Base-by-base conservation (phyloP, 192 early-diverging fungal genomes). In the Coemansia aciculifera region DNA sequence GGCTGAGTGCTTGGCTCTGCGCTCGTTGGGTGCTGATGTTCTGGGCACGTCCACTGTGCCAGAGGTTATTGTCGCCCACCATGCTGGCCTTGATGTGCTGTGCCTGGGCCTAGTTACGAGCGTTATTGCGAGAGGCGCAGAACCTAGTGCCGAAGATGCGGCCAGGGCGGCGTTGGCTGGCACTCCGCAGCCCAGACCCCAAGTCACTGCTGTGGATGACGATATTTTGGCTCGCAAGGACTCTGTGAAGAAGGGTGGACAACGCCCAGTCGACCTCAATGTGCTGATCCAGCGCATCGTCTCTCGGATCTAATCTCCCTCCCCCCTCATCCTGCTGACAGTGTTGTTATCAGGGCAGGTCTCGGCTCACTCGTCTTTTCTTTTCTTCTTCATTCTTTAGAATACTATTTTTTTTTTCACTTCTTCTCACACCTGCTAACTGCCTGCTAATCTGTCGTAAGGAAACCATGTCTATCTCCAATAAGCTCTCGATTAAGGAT, bases 11-110 rank as follows among this genome's bases (percentile, higher is more conserved):
- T 66, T 90, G 37, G 88, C 88, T 66, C 79, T 98, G 65, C 84
- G 85, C 8, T 19, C 32, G 9, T 71, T 90, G 19, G 92, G 92
- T 34, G 94, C 86, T 12, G 94, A 96, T 75, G 87, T 87, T 46
- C 90, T 98, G 11, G 94, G 95, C 21, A 94, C 95, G 89, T 91
- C 89, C 15, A 96, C 93, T 5, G 89, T 92, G 37, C 94, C 95
- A 0, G 95, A 97, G 66, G 90, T 95, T 17, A 79, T 95, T 46
- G 88, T 91, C n/a, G 94, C 94, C 19, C 84, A 88, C 12, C 94
- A 97, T 70, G 86, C 88, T 48, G 93, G 93, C 9, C 84, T 97
- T 48, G 82, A 87, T 40, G 90, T 95, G 4, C 71, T 97, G 43
- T 93, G 92, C 31, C 60, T 95, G 37, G 87, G 86, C 51, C 79